Percentiles rank a stretch among this genome's conserved stretches.
phyloP scores from a whole-genome alignment of 305 asterid genomes.

The Fraxinus xanthoxyloides region DNA sequence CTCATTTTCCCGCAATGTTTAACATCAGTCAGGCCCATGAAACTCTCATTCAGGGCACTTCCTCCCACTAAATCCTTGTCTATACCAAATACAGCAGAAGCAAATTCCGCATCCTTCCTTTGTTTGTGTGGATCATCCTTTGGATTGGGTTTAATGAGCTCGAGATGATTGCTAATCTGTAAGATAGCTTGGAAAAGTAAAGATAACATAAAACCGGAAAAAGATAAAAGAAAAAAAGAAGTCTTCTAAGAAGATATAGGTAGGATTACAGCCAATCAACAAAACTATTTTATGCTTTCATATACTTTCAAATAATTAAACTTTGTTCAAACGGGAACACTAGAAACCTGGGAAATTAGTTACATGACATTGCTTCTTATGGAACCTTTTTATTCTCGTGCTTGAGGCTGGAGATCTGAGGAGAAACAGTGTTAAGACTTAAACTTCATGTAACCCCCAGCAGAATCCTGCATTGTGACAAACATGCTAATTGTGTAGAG shows the following conservation, averaged over 20 bases:
- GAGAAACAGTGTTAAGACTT: neutral
- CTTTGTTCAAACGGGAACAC: neutral
- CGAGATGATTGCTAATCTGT: slow-evolving; percentile 92
- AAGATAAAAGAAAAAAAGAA: neutral
- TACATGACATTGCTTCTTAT: neutral
- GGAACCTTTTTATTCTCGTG: neutral
- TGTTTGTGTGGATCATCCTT: slow-evolving; percentile 84
- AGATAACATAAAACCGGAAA: slow-evolving; percentile 8
- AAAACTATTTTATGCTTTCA: neutral
- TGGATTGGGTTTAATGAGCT: slow-evolving; percentile 90
- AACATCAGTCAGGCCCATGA: slow-evolving; percentile 89
- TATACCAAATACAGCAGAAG: slow-evolving; percentile 63
- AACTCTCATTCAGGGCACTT: slow-evolving; percentile 61
- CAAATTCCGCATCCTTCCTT: slow-evolving; percentile 77
- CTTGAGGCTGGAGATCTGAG: neutral
- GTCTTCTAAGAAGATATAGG: neutral
- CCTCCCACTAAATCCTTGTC: slow-evolving; percentile 84
- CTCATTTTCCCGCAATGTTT: slow-evolving; percentile 95
- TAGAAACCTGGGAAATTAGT: neutral
- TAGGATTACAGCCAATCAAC: neutral
- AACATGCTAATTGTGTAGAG: neutral
- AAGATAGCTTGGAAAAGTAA: slow-evolving; percentile 12
- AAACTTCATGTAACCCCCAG: neutral
- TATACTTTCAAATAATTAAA: neutral
- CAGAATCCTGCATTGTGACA: neutral